phyloP scores from a whole-genome alignment of 768 basidiomycete genomes.

The Suillus cothurnatus region DNA sequence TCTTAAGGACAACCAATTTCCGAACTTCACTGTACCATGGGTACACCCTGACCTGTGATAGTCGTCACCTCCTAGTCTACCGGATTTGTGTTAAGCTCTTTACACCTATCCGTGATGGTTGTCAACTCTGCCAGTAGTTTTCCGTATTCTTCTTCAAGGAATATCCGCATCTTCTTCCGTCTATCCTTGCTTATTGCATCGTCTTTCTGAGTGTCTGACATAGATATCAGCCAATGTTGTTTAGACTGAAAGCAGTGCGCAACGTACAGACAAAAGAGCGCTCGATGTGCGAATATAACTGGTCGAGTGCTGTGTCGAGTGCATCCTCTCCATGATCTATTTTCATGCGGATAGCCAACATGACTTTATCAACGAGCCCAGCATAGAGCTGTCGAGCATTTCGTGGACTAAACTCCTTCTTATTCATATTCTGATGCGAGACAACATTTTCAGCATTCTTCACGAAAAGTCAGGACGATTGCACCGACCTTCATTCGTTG shows the following conservation, averaged over 20 bases:
- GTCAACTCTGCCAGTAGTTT: neutral
- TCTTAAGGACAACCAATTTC: neutral
- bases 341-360: neutral
- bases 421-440: neutral
- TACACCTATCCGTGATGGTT: neutral
- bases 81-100: neutral
- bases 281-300: neutral
- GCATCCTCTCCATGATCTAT: neutral
- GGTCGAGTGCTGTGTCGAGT: neutral
- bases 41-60: neutral
- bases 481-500: constrained; percentile 5
- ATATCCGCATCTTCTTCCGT: neutral
- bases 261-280: neutral
- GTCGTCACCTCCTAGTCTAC: neutral
- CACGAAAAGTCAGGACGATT: neutral
- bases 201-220: neutral
- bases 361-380: neutral
- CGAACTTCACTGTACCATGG: neutral
- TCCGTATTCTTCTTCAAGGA: neutral
- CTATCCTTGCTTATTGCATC: neutral
- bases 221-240: neutral
- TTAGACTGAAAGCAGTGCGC: neutral
- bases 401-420: neutral
- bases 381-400: neutral
- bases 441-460: neutral